Percentiles rank a stretch among this genome's conserved stretches.
Conservation (phyloP, 768 basidiomycete genomes). For the Boletus sp. region DNA sequence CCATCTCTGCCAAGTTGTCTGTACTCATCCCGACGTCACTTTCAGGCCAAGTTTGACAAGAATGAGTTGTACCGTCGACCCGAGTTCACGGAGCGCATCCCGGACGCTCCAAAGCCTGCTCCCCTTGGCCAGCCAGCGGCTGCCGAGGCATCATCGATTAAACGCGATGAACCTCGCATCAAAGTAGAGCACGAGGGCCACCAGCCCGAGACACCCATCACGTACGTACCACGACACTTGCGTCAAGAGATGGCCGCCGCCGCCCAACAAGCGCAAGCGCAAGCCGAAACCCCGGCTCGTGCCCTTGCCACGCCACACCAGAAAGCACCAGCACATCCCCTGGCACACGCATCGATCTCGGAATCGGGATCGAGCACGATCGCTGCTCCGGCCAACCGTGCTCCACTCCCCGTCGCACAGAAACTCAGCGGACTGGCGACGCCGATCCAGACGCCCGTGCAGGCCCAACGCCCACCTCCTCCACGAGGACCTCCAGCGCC, state of each 20-base stretch:
- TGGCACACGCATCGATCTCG: not conserved
- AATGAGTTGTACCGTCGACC: slow-evolving; percentile 67
- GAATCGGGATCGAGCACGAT: not conserved
- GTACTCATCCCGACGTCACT: not conserved
- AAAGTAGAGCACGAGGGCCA: slow-evolving; percentile 19
- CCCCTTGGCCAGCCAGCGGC: not conserved
- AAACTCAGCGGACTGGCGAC: slow-evolving; percentile 30
- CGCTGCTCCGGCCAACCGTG: not conserved
- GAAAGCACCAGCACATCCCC: not conserved
- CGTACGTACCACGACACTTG: slow-evolving; percentile 42
- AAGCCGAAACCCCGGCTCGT: not conserved
- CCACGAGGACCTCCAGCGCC: slow-evolving; percentile 5
- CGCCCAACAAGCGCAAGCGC: slow-evolving; percentile 6
- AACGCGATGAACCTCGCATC: slow-evolving; percentile 1
- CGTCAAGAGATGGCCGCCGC: slow-evolving; percentile 27
- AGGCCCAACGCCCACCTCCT: slow-evolving; percentile 29
- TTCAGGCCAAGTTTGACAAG: slow-evolving; percentile 58
- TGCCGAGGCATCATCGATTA: not conserved
- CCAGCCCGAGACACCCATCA: slow-evolving; percentile 19
- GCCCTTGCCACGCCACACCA: not conserved
- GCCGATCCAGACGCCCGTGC: slow-evolving; percentile 35
- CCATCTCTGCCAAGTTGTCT: not conserved
- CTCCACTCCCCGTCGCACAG: not conserved
- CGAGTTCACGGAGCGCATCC: slow-evolving; percentile 56
- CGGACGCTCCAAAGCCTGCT: slow-evolving; percentile 15